Percentiles rank a stretch among this genome's conserved stretches.
These are phyloP conservation scores for Arabis alpina DNA, from an alignment of 345 rosid species.

Conservation along the genomic window DNA sequence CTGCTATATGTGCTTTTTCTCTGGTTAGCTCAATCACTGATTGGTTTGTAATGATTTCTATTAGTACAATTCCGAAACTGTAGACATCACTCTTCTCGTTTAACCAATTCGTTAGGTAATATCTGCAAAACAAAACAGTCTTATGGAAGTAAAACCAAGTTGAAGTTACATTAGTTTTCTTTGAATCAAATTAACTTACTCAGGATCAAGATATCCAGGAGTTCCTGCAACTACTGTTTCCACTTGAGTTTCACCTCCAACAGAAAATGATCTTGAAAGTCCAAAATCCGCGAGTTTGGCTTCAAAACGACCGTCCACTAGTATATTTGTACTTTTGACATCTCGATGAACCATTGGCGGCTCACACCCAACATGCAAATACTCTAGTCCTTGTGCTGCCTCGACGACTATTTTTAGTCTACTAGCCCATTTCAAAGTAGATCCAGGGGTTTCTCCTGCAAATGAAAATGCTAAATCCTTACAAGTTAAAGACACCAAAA, in stretches of 20 bases:
- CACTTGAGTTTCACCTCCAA: constrained; percentile 41
- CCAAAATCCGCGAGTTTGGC: constrained; percentile 59
- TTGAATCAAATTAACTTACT: constrained; percentile 29
- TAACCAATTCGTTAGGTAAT: constrained; percentile 41
- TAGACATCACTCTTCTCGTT: constrained; percentile 54
- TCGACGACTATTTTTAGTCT: constrained; percentile 35
- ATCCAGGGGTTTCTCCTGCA: constrained; percentile 18
- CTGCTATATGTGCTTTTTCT: constrained; percentile 36
- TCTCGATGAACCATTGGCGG: constrained; percentile 55
- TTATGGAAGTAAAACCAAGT: neutral
- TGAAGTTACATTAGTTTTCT: neutral
- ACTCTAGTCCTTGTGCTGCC: constrained; percentile 48
- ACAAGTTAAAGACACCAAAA: neutral
- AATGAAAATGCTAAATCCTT: constrained; percentile 15
- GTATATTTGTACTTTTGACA: constrained; percentile 53
- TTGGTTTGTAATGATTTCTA: constrained; percentile 49
- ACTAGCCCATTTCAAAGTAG: constrained; percentile 33
- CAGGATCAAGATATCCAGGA: constrained; percentile 56
- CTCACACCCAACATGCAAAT: constrained; percentile 53
- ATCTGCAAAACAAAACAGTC: constrained; percentile 34
- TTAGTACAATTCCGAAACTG: constrained; percentile 52
- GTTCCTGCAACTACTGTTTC: constrained; percentile 38
- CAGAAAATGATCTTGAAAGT: constrained; percentile 43
- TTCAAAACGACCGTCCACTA: constrained; percentile 45
- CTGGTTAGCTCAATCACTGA: constrained; percentile 33